Evolutionary conservation across 331 rosid genomes (phyloP).

Genomic region (Ulmus americana): DNA sequence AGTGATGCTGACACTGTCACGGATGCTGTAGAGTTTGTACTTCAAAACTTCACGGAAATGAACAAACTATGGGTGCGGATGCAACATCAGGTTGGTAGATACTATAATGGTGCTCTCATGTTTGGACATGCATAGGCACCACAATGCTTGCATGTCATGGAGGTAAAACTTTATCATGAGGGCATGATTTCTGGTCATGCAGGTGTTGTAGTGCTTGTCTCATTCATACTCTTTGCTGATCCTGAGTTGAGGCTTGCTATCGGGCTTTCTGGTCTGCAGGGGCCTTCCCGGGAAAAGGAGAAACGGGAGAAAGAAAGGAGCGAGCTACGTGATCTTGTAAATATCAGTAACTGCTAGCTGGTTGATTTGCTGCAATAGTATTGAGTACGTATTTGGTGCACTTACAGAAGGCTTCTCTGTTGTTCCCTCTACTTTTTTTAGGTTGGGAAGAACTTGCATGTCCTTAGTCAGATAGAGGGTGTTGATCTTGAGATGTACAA

Average conservation of each 20-base stretch:
- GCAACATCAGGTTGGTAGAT: slow-evolving; percentile 97
- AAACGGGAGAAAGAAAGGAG: slow-evolving; percentile 97
- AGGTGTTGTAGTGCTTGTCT: slow-evolving; percentile 97
- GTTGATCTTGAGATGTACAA: slow-evolving; percentile 94
- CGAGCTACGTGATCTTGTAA: slow-evolving; percentile 99
- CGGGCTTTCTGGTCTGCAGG: slow-evolving; percentile 99
- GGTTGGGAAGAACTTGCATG: slow-evolving; percentile 98
- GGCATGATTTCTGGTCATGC: slow-evolving; percentile 99
- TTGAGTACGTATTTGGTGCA: slow-evolving; percentile 37
- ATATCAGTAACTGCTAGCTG: slow-evolving; percentile 58
- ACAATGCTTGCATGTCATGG: slow-evolving; percentile 77
- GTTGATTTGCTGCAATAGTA: slow-evolving; percentile 59
- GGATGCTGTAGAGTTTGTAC: slow-evolving; percentile 95
- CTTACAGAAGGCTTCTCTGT: slow-evolving; percentile 61
- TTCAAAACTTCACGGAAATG: slow-evolving; percentile 98
- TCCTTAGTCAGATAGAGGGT: slow-evolving; percentile 97
- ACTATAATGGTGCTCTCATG: slow-evolving; percentile 37
- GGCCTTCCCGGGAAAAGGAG: slow-evolving; percentile 99
- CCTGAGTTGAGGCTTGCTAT: slow-evolving; percentile 99
- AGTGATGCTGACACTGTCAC: slow-evolving; percentile 93
- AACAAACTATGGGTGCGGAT: slow-evolving; percentile 99
- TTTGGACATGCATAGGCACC: slow-evolving; percentile 62
- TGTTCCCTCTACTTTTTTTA: slow-evolving; percentile 42
- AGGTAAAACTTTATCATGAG: slow-evolving; percentile 58
- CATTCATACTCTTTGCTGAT: slow-evolving; percentile 99